Percentiles rank a stretch among this genome's conserved stretches.
phyloP scores from a whole-genome alignment of 2,329 filamentous ascomycete genomes.

The Exophiala sp. region DNA sequence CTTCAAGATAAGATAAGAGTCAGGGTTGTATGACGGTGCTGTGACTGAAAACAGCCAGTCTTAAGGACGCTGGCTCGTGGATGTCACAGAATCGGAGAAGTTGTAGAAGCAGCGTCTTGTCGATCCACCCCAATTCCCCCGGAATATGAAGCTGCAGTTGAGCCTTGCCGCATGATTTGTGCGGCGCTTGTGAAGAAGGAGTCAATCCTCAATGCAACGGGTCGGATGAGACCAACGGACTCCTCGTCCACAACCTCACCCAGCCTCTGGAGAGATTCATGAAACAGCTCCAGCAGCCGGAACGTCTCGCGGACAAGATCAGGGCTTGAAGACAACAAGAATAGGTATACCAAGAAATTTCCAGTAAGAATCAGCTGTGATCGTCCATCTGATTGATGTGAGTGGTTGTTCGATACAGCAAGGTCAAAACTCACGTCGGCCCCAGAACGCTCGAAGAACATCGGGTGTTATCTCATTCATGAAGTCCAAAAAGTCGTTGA shows the following conservation, averaged over 20 bases:
- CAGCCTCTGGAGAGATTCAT: conserved; percentile 27
- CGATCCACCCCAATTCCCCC: conserved; percentile 2
- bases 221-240: conserved; percentile 25
- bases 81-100: neutral
- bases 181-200: conserved; percentile 29
- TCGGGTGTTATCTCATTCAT: conserved; percentile 32
- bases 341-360: conserved; percentile 47
- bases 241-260: conserved; percentile 25
- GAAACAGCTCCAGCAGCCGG: conserved; percentile 27
- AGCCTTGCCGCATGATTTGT: conserved; percentile 21
- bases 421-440: conserved; percentile 37
- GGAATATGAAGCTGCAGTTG: conserved; percentile 6
- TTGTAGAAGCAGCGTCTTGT: neutral
- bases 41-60: neutral
- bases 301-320: conserved; percentile 27
- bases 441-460: conserved; percentile 43
- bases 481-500: conserved; percentile 33
- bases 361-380: conserved; percentile 45
- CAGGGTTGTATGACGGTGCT: neutral
- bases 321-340: conserved; percentile 39
- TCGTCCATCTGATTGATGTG: conserved; percentile 32
- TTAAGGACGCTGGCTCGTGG: neutral
- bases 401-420: conserved; percentile 4
- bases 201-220: conserved; percentile 28
- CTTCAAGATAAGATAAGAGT: neutral